Conservation (phyloP, 176 grass and related monocot species). For the Coix lacrymajobi region DNA sequence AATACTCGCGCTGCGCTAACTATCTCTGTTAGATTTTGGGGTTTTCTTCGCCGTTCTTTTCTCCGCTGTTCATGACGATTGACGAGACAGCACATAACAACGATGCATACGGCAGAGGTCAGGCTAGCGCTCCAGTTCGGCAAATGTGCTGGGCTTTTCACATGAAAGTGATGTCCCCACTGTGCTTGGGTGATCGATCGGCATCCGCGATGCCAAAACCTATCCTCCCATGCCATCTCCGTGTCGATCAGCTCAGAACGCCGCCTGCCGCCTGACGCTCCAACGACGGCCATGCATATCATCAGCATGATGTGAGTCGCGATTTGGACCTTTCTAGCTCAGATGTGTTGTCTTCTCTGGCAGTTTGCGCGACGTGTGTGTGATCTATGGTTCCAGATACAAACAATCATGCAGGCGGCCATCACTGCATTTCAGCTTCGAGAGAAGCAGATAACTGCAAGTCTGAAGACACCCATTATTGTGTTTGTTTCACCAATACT, state of each 20-base stretch:
- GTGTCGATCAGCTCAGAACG: slow-evolving; percentile 2
- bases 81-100: neutral
- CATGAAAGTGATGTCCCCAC: neutral
- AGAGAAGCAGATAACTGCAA: neutral
- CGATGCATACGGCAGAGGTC: neutral
- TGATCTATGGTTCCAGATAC: neutral
- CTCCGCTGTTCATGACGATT: neutral
- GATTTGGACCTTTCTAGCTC: neutral
- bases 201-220: neutral
- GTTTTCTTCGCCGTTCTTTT: neutral
- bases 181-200: neutral
- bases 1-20: neutral
- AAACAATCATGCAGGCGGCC: neutral
- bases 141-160: neutral
- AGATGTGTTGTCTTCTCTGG: neutral
- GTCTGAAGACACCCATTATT: neutral
- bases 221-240: neutral
- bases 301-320: neutral
- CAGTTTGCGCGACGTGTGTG: neutral
- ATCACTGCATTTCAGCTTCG: neutral
- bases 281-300: neutral
- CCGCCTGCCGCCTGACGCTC: neutral
- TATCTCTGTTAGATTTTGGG: neutral
- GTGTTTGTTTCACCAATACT: neutral
- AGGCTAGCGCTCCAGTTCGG: neutral